Evolutionary conservation across 495 filamentous ascomycete genomes (phyloP).

Genomic region (Xylaria nigripes): DNA sequence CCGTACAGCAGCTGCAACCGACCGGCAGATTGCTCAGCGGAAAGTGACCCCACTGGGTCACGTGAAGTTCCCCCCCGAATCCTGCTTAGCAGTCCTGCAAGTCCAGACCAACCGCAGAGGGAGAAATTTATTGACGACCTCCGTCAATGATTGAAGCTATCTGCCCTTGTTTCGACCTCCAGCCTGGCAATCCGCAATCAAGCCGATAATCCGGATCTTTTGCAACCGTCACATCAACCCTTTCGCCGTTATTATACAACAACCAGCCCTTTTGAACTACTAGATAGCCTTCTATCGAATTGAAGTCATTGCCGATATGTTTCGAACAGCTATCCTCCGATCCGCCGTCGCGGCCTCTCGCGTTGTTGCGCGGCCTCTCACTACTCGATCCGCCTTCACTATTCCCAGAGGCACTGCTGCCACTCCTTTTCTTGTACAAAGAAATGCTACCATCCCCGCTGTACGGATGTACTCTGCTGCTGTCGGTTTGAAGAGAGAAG

Average conservation of each 20-base stretch:
- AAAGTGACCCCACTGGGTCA: neutral
- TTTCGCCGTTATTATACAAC: neutral
- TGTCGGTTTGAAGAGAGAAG: constrained; percentile 64
- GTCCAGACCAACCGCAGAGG: constrained; percentile 9
- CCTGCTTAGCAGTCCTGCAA: constrained; percentile 11
- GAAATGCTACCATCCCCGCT: constrained; percentile 45
- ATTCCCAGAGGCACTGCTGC: constrained; percentile 44
- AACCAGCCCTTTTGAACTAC: neutral
- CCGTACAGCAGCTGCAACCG: neutral
- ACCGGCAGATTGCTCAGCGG: neutral
- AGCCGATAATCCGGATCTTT: neutral
- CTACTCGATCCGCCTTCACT: constrained; percentile 46
- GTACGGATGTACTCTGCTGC: constrained; percentile 80
- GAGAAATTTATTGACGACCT: constrained; percentile 38
- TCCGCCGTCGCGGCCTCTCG: constrained; percentile 46
- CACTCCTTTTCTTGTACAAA: constrained; percentile 42
- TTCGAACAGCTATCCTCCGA: constrained; percentile 73
- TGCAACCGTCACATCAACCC: constrained; percentile 4
- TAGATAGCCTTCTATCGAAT: constrained; percentile 14
- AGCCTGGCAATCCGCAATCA: neutral
- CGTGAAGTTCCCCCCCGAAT: constrained; percentile 8
- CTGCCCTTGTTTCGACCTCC: constrained; percentile 4
- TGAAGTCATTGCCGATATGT: constrained; percentile 52
- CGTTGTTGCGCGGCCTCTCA: constrained; percentile 48
- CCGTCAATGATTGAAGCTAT: constrained; percentile 14